Evolutionary conservation across 2,329 filamentous ascomycete species (phyloP), one percentile per base, ranked within the genome.

Genomic region (Arthrobotrys iridis): DNA sequence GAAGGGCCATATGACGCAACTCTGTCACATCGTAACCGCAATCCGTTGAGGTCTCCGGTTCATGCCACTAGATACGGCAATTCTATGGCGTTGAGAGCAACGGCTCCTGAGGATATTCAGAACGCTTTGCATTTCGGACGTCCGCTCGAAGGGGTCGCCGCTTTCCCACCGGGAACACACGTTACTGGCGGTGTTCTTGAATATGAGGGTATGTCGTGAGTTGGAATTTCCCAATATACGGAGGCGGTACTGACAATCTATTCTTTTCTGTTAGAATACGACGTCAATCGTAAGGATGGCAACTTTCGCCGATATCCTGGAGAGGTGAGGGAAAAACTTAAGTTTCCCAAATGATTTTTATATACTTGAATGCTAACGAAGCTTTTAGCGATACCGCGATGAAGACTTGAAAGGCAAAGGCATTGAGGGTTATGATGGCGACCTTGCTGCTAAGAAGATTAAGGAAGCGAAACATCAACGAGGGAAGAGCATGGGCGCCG

Each of bases 1-100:
- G 76, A 77, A 41, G 71, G 76, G 5, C 76, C 76, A 1, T 77
- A 76, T 22, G 76, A 77, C 37, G 76, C 76, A n/a, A 75, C 67
- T 2, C 46, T 70, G 28, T 64, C 71, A 3, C 68, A 76, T 15
- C 50, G 76, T 26, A 77, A 77, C 46, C 64, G 65, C 37, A 67
- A 65, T 52, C 65, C 62, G 55, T 20, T 55, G 11, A 70, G 50
- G 35, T 76, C 70, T 10, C 76, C 76, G 15, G 58, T 77, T 43
- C 62, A 66, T n/a, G 76, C 76, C 63, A 71, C 72, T 59, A 72
- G 55, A 57, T 66, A 72, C 48, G 71, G 70, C 11, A 77, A 76
- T 67, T 64, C 64, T 50, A 62, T 76, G 60, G 76, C 76, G 33
- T 68, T 77, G 55, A 60, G 33, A 37, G 76, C 76, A 3, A 77